Base-by-base conservation (phyloP, 768 basidiomycete genomes). In the Suillus sp. region DNA sequence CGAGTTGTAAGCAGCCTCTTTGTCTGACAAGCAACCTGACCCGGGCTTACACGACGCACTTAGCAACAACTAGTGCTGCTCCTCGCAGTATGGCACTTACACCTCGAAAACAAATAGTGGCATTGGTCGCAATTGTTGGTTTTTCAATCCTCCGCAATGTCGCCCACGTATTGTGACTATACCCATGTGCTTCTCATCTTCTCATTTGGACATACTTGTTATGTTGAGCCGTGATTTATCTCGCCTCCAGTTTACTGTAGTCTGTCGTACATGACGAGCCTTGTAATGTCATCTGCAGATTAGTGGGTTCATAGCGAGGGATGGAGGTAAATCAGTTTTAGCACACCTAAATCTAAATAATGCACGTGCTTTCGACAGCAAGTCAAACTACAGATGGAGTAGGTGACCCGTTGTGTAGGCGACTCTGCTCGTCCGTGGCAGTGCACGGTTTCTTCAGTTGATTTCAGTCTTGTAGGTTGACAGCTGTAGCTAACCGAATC, bases 101-200 rank as follows among this genome's bases (percentile, higher is more conserved):
- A 4, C 61, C 60, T 4, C 27, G 59, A 14, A 27, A 59, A 27
- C 57, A 58, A 14, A 34, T 57, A 5, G 34, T 32, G 16, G 48
- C 61, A 25, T 32, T 72, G 51, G 68, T 59, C 9, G 43, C 14
- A 5, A 10, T 59, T 25, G 45, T 65, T 13, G 42, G 65, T 2
- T 8, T 68, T 20, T 43, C 65, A 42, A 43, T 62, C n/a, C 35
- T 64, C 1, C 32, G 61, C 10, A 34, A 50, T 50, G 2, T 50
- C 3, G 48, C 27, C 27, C 27, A 30, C 30, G 10, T 30, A 18
- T 50, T 50, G 16, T 50, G 45, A 30, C 13, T 20, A 1, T 48
- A 48, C 14, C 27, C 50, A 48, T 22, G 22, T 57, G 16, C 22
- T n/a, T 25, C 34, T 61, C 25, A 20, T 37, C 34, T 25, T 37